A percentile compares a stretch with the other conserved stretches of the same genome.
phyloP scores from a whole-genome alignment of 441 rosid genomes.

The Gossypium davidsonii region DNA sequence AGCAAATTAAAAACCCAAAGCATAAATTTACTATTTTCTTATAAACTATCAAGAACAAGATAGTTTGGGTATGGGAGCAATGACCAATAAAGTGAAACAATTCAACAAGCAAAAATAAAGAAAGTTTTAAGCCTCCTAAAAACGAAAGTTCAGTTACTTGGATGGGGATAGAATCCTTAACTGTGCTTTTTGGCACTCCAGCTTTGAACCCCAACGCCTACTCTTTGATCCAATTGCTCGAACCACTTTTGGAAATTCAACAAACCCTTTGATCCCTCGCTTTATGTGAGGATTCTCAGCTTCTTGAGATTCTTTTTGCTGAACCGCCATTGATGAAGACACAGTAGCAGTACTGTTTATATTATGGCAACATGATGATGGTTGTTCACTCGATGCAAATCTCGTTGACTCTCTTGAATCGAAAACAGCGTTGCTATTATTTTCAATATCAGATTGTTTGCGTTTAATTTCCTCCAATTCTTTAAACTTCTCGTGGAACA shows the following conservation, averaged over 20 bases:
- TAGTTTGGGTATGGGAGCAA: neutral
- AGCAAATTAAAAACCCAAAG: conserved; percentile 13
- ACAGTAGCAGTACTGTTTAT: neutral
- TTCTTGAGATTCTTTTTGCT: conserved; percentile 31
- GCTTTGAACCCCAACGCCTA: conserved; percentile 64
- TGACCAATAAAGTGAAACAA: conserved; percentile 9
- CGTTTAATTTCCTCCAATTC: conserved; percentile 30
- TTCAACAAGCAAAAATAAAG: conserved; percentile 2
- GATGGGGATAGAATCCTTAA: conserved; percentile 42
- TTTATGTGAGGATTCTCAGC: conserved; percentile 74
- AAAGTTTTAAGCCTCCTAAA: neutral
- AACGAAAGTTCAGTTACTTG: conserved; percentile 20
- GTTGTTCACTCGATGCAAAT: conserved; percentile 12
- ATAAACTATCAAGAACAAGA: conserved; percentile 7
- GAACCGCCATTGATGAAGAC: conserved; percentile 17
- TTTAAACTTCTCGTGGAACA: conserved; percentile 57
- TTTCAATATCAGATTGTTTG: conserved; percentile 1
- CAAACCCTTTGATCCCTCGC: conserved; percentile 83
- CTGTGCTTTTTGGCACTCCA: conserved; percentile 75
- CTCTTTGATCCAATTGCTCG: conserved; percentile 58
- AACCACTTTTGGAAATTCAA: conserved; percentile 71
- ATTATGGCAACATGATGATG: conserved; percentile 17
- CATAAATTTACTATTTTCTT: conserved; percentile 11
- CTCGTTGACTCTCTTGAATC: conserved; percentile 12
- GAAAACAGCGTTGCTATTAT: neutral